A percentile compares a stretch with the other conserved stretches of the same genome.
Evolutionary conservation across 208 protist genomes (phyloP).

Genomic region (Herpetomonas muscarum): DNA sequence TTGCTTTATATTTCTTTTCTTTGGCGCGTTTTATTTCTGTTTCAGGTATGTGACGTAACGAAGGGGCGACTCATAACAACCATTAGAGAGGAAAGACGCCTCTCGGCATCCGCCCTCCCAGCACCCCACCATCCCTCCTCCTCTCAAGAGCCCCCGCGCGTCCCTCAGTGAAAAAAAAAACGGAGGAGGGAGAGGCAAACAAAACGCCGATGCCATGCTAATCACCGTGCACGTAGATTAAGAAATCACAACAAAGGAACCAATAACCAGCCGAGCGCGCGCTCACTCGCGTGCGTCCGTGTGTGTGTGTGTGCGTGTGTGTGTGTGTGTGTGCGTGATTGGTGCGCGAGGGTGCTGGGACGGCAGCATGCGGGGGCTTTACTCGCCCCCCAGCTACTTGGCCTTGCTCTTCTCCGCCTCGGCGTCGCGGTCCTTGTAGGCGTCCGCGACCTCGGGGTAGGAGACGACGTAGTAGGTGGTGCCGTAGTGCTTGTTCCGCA

Average conservation of each 20-base stretch:
- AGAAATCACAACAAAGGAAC: too few species aligned
- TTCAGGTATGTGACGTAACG: not conserved
- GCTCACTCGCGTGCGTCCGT: too few species aligned
- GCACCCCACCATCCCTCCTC: too few species aligned
- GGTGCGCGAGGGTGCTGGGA: too few species aligned
- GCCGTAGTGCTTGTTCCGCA: constrained; percentile 89
- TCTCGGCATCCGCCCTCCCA: too few species aligned
- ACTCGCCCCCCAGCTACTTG: not conserved
- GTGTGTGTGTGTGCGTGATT: not conserved
- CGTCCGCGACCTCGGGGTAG: constrained; percentile 76
- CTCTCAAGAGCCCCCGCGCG: too few species aligned
- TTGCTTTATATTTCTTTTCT: not conserved
- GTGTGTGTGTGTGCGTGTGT: too few species aligned
- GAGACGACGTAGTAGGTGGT: constrained; percentile 89
- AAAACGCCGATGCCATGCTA: not conserved
- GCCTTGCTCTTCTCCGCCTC: not conserved
- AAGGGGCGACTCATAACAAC: too few species aligned
- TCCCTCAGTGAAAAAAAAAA: constrained; percentile 2
- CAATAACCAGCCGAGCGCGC: too few species aligned
- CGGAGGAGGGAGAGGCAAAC: not conserved
- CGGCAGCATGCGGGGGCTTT: not conserved
- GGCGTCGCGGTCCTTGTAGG: constrained; percentile 41
- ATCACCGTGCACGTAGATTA: too few species aligned
- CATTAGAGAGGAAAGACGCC: too few species aligned
- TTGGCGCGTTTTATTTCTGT: constrained; percentile 2